Conservation (phyloP, 495 filamentous ascomycete species). For the Entonaema liquescens region DNA sequence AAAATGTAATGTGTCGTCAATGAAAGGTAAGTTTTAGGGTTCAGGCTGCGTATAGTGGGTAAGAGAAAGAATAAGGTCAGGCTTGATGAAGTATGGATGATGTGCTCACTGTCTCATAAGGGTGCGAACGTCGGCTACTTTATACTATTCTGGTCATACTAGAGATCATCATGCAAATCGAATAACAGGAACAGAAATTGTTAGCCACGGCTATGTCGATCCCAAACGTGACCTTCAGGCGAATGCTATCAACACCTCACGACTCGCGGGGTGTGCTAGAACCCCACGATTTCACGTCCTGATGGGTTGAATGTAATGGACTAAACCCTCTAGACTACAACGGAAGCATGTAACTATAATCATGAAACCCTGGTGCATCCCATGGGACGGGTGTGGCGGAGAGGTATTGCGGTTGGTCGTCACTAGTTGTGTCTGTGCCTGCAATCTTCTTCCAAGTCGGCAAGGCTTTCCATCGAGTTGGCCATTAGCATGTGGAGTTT, state of each 20-base stretch:
- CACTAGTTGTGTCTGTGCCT: slow-evolving; percentile 24
- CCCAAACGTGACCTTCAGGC: neutral
- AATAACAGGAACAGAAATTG: neutral
- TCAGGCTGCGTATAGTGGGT: slow-evolving; percentile 5
- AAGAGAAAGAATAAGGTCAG: slow-evolving; percentile 26
- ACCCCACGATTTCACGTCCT: slow-evolving; percentile 10
- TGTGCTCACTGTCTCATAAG: neutral
- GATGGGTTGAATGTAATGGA: neutral
- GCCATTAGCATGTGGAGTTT: neutral
- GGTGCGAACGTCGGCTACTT: slow-evolving; percentile 11
- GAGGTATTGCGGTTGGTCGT: neutral
- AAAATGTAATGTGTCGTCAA: neutral
- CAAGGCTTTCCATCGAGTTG: neutral
- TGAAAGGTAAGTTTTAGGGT: neutral
- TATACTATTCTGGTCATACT: slow-evolving; percentile 23
- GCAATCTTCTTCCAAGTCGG: slow-evolving; percentile 19
- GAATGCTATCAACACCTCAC: slow-evolving; percentile 11
- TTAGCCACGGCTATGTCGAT: slow-evolving; percentile 3
- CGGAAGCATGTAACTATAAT: neutral
- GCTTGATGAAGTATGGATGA: slow-evolving; percentile 10
- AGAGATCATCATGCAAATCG: slow-evolving; percentile 5
- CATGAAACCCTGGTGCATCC: slow-evolving; percentile 25
- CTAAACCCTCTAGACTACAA: neutral
- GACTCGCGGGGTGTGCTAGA: slow-evolving; percentile 24
- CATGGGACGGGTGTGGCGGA: neutral